These are phyloP conservation scores for Teratosphaeria nubilosa DNA, from an alignment of 2,329 filamentous ascomycete species.

Conservation along the genomic window DNA sequence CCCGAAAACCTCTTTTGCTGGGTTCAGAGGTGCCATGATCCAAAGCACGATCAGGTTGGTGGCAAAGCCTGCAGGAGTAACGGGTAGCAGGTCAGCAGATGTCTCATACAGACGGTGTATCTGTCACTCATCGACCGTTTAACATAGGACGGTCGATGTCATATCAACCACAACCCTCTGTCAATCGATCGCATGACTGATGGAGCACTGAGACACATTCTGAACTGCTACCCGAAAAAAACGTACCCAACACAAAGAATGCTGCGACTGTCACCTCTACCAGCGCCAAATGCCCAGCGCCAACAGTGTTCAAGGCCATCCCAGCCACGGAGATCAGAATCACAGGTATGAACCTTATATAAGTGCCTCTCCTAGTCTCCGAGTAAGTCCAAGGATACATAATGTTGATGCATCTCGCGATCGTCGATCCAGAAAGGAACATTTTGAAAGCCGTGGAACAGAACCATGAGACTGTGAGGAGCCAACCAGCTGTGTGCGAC, in stretches of 20 bases:
- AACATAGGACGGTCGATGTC: background rate
- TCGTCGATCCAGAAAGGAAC: conserved; percentile 16
- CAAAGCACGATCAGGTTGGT: conserved; percentile 40
- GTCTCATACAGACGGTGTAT: background rate
- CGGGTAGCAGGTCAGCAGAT: background rate
- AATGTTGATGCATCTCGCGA: conserved; percentile 22
- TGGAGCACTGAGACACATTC: background rate
- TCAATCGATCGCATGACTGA: background rate
- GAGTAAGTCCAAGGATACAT: conserved; percentile 22
- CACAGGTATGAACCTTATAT: background rate
- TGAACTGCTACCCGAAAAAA: background rate
- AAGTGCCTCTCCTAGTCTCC: background rate
- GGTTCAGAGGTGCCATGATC: conserved; percentile 12
- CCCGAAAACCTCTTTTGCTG: conserved; percentile 19
- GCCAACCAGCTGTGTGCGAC: conserved; percentile 27
- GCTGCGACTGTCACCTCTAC: conserved; percentile 40
- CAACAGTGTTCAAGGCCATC: conserved; percentile 34
- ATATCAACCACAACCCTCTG: background rate
- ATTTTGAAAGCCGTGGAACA: conserved; percentile 3
- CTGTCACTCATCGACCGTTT: background rate
- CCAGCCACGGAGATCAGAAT: conserved; percentile 10
- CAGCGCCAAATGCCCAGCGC: conserved; percentile 33
- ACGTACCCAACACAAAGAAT: conserved; percentile 35
- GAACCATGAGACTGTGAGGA: conserved; percentile 11
- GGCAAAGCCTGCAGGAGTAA: conserved; percentile 30